Evolutionary conservation across 768 basidiomycete genomes (phyloP), one percentile per base, ranked within the genome.

Genomic region (Phlegmacium glaucopus): DNA sequence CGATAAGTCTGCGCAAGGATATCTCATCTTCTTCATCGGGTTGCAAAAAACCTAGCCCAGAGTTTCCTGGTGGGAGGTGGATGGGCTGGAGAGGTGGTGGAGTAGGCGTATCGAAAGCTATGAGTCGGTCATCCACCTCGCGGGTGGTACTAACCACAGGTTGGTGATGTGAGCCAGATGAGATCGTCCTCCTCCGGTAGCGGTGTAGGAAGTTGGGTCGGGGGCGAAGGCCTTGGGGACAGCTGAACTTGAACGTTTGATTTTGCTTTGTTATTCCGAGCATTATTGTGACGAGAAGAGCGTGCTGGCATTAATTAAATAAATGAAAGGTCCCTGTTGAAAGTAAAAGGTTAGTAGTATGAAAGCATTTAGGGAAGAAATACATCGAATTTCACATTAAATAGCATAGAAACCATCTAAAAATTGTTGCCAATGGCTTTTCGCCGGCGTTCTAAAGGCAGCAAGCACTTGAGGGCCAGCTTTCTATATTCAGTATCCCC

Each of bases 181-280:
- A n/a, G n/a, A 25, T 29, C 45, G 25, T 32, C 39, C 18, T 50
- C 48, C 16, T 63, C 63, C 4, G 61, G 63, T 22, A 62, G 57
- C 15, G 63, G 63, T 4, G 63, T 65, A 2, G 61, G 61, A 4
- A 63, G 60, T 32, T 60, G 63, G 0, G 47, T 50, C 0, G 61
- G 61, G 11, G 61, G 61, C 13, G 61, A 58, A n/a, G 51, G 48
- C 12, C 25, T 22, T 3, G 49, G 38, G 18, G 52, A 25, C 0
- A 48, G 18, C 6, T 16, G 16, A 1, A 26, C 9, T 4, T 4
- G 27, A 13, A 13, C 37, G 12, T 38, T 32, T 34, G 25, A 29
- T 8, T 9, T 18, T 13, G 44, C 43, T 15, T 36, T 17, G 41
- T 17, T 37, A 37, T 47, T 44, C 34, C 42, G 46, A 45, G 38